These are phyloP conservation scores for Fusarium foetens DNA, from an alignment of 2,329 filamentous ascomycete species.

Conservation along the genomic window DNA sequence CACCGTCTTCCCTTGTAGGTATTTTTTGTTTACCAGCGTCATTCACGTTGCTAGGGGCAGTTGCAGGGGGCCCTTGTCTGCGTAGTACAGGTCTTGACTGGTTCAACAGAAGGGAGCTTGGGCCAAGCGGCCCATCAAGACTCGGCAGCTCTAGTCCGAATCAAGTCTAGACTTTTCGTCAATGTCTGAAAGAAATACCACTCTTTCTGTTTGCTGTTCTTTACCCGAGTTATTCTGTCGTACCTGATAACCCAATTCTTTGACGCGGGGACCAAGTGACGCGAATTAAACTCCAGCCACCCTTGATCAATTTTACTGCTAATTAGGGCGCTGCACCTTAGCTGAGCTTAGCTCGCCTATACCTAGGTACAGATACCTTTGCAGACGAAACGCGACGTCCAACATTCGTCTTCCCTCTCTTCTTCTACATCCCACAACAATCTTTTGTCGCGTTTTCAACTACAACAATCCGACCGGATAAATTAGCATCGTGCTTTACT, in stretches of 20 bases:
- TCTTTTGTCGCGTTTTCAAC: constrained; percentile 1
- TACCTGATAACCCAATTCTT: not conserved
- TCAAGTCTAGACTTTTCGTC: not conserved
- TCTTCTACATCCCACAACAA: constrained; percentile 18
- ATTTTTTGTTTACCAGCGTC: constrained; percentile 50
- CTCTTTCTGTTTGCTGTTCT: fast-evolving
- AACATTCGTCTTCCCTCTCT: constrained; percentile 8
- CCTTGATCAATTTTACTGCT: constrained; percentile 14
- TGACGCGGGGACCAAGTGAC: constrained; percentile 8
- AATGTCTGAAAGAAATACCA: constrained; percentile 18
- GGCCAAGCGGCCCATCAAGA: constrained; percentile 18
- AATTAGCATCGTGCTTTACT: not conserved
- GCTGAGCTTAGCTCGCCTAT: not conserved
- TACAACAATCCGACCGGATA: not conserved
- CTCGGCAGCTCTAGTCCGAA: not conserved
- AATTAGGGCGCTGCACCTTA: not conserved
- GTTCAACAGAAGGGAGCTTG: constrained; percentile 27
- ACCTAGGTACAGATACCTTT: not conserved
- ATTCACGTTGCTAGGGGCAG: constrained; percentile 51
- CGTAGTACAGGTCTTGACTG: constrained; percentile 21
- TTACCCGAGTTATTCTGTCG: constrained; percentile 20
- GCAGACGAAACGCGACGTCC: constrained; percentile 11
- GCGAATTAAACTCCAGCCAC: constrained; percentile 29
- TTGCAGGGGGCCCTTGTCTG: constrained; percentile 31
- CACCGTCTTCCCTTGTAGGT: constrained; percentile 4